Evolutionary conservation across 2,329 filamentous ascomycete species (phyloP), one percentile per base, ranked within the genome.

Genomic region (Myrmaecium sp.): DNA sequence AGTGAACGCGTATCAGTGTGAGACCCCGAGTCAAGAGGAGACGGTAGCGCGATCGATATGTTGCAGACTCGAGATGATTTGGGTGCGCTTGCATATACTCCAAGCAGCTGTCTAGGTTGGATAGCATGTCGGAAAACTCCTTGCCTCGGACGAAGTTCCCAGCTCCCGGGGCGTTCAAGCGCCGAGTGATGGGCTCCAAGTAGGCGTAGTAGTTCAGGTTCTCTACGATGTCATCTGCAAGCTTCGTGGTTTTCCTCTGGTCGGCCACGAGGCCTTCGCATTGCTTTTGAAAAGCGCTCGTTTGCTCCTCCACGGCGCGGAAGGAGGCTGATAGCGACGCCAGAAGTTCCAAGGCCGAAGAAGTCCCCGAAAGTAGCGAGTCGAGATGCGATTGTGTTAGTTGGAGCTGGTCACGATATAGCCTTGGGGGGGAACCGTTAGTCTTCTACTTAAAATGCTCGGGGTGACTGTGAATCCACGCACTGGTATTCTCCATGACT

Each of bases 151-250:
- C 84, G 29, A 93, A 63, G 30, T 76, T 82, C 25, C 80, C 74
- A 12, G 86, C 84, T 1, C 84, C 83, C 0, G 89, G 84, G 1
- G 84, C 84, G 57, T 95, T 95, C 31, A 98, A 68, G 9, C 83
- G 69, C 29, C 84, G 69, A 0, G 83, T 93, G 33, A 86, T 83
- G 24, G 76, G 83, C 36, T 98, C 89, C 5, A 98, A 65, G 45
- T 93, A 94, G 12, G 78, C 71, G 50, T 98, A 98, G 52, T 92
- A 94, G 44, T 84, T 74, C n/a, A 94, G 60, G 40, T 94, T 91
- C 14, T 80, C 78, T 14, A 80, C 76, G 30, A 98, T 76, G 31
- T 83, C 75, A 37, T 91, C 71, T 3, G 83, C 82, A 21, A 98
- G 64, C 36, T 65, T 67, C 34, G 80, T 73, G 21, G 94, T 64